These are phyloP conservation scores for Camellia sinensis DNA, from an alignment of 148 eudicot genomes.

Conservation along the genomic window DNA sequence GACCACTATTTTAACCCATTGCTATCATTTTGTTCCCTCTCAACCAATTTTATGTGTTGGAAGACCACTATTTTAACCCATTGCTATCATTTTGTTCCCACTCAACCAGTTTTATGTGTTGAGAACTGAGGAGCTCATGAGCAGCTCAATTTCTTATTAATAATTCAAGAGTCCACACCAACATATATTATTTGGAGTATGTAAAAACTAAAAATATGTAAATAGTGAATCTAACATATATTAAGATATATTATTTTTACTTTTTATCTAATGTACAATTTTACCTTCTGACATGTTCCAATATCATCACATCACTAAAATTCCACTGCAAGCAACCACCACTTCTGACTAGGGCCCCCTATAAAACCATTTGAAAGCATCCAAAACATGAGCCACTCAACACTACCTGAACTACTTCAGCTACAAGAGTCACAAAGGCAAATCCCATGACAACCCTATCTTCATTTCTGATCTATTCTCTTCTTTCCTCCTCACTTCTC, in stretches of 20 bases:
- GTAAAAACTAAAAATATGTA: too few relatives aligned
- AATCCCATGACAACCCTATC: slow-evolving; percentile 7
- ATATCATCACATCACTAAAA: slow-evolving; percentile 24
- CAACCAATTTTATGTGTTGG: too few relatives aligned
- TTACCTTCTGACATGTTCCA: too few relatives aligned
- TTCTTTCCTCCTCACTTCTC: slow-evolving; percentile 22
- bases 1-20: too few relatives aligned
- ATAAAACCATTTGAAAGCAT: slow-evolving; percentile 21
- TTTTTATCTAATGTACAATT: too few relatives aligned
- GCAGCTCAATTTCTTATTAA: too few relatives aligned
- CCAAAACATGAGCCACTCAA: slow-evolving; percentile 6
- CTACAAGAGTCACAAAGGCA: not conserved
- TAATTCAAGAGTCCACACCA: too few relatives aligned
- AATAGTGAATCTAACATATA: too few relatives aligned
- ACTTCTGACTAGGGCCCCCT: not conserved
- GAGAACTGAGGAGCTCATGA: too few relatives aligned
- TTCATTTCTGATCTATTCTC: slow-evolving; percentile 20
- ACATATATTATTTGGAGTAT: too few relatives aligned
- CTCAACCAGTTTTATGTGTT: slow-evolving; percentile 7
- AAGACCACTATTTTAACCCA: not conserved
- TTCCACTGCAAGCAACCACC: slow-evolving; percentile 56
- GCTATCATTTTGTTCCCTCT: too few relatives aligned
- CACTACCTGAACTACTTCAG: not conserved
- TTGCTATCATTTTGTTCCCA: slow-evolving; percentile 39
- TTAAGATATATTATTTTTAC: too few relatives aligned